These are phyloP conservation scores for Globisporangium lucens DNA, from an alignment of 352 stramenopile genomes.

Conservation along the genomic window DNA sequence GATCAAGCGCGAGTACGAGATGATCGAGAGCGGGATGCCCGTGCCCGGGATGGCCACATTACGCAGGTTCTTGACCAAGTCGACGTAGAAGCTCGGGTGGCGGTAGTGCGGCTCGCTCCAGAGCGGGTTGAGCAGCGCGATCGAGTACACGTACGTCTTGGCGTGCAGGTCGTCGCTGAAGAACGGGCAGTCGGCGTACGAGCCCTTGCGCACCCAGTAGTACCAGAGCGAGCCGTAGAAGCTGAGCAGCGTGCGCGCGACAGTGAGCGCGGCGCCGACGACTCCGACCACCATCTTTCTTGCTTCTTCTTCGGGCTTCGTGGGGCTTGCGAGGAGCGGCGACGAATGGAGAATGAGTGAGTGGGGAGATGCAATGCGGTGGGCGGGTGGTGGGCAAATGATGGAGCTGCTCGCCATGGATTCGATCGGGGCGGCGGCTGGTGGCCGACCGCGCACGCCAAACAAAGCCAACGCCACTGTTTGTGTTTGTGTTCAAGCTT, in stretches of 20 bases:
- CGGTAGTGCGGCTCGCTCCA: slow-evolving; percentile 97
- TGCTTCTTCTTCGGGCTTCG: background rate
- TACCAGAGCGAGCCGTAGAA: slow-evolving; percentile 78
- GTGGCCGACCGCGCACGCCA: background rate
- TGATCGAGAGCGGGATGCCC: slow-evolving; percentile 90
- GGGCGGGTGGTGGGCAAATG: background rate
- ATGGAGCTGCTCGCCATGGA: slow-evolving; percentile 1
- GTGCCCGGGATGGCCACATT: slow-evolving; percentile 98
- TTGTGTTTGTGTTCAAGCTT: background rate
- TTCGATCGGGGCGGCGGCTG: slow-evolving; percentile 1
- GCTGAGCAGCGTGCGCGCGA: slow-evolving; percentile 48
- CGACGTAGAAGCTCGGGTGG: slow-evolving; percentile 92
- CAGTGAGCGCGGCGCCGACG: slow-evolving; percentile 21
- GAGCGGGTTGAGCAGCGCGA: slow-evolving; percentile 92
- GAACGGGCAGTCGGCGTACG: slow-evolving; percentile 76
- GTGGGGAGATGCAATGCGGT: background rate
- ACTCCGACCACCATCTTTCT: slow-evolving; percentile 32
- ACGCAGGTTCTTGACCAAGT: slow-evolving; percentile 95
- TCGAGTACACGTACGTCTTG: slow-evolving; percentile 94
- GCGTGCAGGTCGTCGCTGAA: slow-evolving; percentile 76
- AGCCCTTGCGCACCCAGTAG: slow-evolving; percentile 76
- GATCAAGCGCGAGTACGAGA: slow-evolving; percentile 82
- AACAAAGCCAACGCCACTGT: background rate
- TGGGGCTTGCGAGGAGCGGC: slow-evolving; percentile 6
- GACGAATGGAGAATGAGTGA: slow-evolving; percentile 12